These are phyloP conservation scores for Pichia terricola DNA, from an alignment of 1,139 yeast species.

Conservation along the genomic window DNA sequence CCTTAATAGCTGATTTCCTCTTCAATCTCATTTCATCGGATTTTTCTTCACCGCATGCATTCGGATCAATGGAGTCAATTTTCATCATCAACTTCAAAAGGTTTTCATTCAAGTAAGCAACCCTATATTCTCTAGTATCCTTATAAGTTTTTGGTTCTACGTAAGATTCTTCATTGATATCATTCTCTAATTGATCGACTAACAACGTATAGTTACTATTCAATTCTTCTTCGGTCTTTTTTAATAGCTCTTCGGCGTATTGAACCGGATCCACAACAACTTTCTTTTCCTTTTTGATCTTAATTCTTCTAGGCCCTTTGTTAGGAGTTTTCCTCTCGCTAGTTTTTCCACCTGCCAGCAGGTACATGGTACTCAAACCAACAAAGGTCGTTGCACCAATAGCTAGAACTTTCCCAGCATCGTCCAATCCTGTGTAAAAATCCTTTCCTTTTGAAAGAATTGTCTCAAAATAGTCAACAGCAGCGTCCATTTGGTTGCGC, in stretches of 20 bases:
- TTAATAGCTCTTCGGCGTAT: slow-evolving; percentile 2
- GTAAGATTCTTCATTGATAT: neutral
- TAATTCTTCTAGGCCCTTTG: slow-evolving; percentile 1
- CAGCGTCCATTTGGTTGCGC: neutral
- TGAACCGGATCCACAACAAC: slow-evolving; percentile 7
- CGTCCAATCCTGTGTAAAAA: neutral
- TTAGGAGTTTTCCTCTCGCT: neutral
- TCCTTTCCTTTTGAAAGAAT: neutral
- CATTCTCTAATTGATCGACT: slow-evolving; percentile 6
- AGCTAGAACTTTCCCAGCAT: neutral
- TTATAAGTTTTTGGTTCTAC: slow-evolving; percentile 4
- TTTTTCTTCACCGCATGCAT: slow-evolving; percentile 27
- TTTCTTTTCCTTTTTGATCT: slow-evolving; percentile 5
- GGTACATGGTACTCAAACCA: neutral
- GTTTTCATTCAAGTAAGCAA: slow-evolving; percentile 55
- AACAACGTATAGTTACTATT: neutral
- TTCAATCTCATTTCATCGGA: slow-evolving; percentile 16
- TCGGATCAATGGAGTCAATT: slow-evolving; percentile 54
- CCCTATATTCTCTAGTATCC: slow-evolving; percentile 32
- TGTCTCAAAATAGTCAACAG: neutral
- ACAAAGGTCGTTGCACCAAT: neutral
- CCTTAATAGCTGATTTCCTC: slow-evolving; percentile 51
- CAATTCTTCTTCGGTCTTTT: slow-evolving; percentile 1
- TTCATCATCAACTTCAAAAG: slow-evolving; percentile 55
- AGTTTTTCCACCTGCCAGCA: neutral